Evolutionary conservation across 208 protist genomes (phyloP).

Genomic region (Trypanosoma platydactyli): DNA sequence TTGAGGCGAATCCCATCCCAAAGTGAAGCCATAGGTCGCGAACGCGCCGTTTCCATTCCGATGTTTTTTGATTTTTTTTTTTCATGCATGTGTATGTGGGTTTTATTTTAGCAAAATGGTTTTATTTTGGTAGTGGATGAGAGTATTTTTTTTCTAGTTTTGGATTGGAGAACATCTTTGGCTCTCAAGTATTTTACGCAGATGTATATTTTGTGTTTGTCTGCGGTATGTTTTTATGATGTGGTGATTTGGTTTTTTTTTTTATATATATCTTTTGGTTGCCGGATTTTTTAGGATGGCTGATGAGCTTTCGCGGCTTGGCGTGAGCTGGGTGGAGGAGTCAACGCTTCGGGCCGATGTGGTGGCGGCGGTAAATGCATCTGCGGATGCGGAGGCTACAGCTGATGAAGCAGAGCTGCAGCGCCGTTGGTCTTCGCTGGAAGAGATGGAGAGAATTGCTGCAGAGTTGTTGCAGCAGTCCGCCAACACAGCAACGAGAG

Average conservation of each 20-base stretch:
- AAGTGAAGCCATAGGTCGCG: too few species aligned
- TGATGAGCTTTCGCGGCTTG: conserved; percentile 48
- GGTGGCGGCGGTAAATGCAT: conserved; percentile 45
- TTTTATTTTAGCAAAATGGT: too few species aligned
- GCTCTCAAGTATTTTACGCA: not conserved
- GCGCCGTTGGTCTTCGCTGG: conserved; percentile 40
- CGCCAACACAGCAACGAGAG: not conserved
- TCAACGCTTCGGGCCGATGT: conserved; percentile 52
- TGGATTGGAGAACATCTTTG: too few species aligned
- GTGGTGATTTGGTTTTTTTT: conserved; percentile 20
- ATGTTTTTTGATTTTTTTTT: too few species aligned
- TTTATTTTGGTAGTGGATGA: too few species aligned
- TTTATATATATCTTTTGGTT: conserved; percentile 20
- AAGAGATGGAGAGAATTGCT: conserved; percentile 31
- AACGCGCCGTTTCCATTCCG: too few species aligned
- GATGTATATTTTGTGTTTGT: too few species aligned
- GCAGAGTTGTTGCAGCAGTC: conserved; percentile 20
- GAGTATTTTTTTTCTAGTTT: too few species aligned
- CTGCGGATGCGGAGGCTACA: conserved; percentile 30
- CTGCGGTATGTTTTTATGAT: not conserved
- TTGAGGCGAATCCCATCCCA: not conserved
- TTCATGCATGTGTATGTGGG: too few species aligned
- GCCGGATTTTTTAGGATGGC: conserved; percentile 23
- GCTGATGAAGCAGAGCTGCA: conserved; percentile 48
- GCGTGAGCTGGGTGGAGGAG: conserved; percentile 56